Evolutionary conservation across 2,329 filamentous ascomycete genomes (phyloP).

Genomic region (Penicillium sp.): DNA sequence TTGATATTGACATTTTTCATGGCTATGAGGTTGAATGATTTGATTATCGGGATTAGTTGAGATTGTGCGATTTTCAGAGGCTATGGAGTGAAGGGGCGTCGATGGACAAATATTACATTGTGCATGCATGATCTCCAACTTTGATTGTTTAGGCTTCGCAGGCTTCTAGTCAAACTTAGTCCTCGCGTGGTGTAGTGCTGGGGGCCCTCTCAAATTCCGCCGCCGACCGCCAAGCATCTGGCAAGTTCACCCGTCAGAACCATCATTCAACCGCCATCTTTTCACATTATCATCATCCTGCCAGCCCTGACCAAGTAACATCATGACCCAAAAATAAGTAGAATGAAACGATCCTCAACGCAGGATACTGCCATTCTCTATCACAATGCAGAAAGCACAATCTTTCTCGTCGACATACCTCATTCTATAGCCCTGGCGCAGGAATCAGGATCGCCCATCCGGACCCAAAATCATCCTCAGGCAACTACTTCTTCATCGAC

Average conservation of each 20-base stretch:
- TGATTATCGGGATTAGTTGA: background rate
- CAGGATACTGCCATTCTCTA: slow-evolving; percentile 52
- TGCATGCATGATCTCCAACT: background rate
- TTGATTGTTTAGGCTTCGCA: background rate
- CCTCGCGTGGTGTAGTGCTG: background rate
- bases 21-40: background rate
- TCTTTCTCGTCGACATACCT: slow-evolving; percentile 62
- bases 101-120: background rate
- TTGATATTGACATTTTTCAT: background rate
- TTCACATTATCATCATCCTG: background rate
- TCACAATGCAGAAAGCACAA: slow-evolving; percentile 49
- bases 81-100: background rate
- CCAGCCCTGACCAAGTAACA: background rate
- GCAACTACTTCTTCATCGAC: background rate
- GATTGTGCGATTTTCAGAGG: background rate
- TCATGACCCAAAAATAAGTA: background rate
- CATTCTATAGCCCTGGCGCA: slow-evolving; percentile 61
- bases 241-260: background rate
- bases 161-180: too few species aligned
- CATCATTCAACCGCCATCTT: background rate
- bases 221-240: background rate
- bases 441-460: slow-evolving; percentile 27
- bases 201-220: background rate
- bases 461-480: background rate
- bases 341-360: slow-evolving; percentile 2